Percentiles rank a stretch among this genome's conserved stretches.
These are phyloP conservation scores for Yamagishiella unicocca DNA, from an alignment of 139 green algal genomes.

Conservation along the genomic window DNA sequence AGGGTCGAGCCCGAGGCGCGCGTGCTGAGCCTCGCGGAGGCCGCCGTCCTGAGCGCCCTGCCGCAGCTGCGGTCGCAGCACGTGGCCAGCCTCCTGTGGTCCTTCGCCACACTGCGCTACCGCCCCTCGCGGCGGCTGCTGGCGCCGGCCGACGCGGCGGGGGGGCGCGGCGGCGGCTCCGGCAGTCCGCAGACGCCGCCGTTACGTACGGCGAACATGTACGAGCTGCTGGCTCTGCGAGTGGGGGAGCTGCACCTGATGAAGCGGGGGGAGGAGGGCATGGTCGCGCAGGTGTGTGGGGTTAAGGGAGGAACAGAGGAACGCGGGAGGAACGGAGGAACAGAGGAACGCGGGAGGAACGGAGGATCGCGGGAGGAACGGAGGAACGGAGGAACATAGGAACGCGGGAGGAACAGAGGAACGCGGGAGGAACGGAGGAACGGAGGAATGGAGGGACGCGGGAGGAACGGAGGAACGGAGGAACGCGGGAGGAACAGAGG, in stretches of 20 bases:
- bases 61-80: slow-evolving; percentile 23
- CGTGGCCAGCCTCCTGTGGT: slow-evolving; percentile 47
- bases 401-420: no score
- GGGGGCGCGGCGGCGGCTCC: neutral
- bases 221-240: neutral
- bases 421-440: no score
- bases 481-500: no score
- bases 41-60: neutral
- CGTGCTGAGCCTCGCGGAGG: slow-evolving; percentile 23
- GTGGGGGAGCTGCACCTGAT: neutral
- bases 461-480: no score
- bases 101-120: neutral
- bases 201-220: neutral
- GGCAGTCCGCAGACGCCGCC: neutral
- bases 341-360: no score
- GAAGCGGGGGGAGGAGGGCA: neutral
- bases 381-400: no score
- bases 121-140: neutral
- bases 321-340: no score
- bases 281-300: slow-evolving; percentile 10
- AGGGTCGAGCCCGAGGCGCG: neutral
- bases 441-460: no score
- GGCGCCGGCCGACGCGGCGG: no score
- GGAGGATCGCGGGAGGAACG: no score
- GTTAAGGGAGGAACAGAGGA: no score